Conservation (phyloP, 495 filamentous ascomycete species). For the Hyaloscypha hepaticicola region DNA sequence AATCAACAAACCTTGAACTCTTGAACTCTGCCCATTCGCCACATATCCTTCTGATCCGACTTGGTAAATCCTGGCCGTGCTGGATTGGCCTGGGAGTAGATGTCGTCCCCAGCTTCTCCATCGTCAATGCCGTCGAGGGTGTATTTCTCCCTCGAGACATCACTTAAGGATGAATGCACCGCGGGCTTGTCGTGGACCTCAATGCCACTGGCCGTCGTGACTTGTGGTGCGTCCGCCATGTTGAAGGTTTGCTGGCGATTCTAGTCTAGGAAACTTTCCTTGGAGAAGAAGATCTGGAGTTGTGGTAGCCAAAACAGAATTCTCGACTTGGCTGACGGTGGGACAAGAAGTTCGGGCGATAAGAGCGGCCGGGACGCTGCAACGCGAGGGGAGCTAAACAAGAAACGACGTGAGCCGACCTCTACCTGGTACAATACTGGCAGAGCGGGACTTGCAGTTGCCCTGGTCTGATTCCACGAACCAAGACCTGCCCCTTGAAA, state of each 20-base stretch:
- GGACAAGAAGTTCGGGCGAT: background rate
- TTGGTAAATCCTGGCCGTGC: constrained; percentile 20
- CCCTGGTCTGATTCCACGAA: background rate
- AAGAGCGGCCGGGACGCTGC: background rate
- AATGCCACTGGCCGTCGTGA: background rate
- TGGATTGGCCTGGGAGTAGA: constrained; percentile 16
- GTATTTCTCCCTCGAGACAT: constrained; percentile 19
- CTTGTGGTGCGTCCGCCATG: background rate
- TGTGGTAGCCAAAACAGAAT: background rate
- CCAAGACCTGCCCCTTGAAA: background rate
- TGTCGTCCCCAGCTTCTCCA: constrained; percentile 15
- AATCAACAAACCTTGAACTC: constrained; percentile 27
- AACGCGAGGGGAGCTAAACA: background rate
- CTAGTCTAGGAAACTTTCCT: background rate
- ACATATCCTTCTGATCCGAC: constrained; percentile 36
- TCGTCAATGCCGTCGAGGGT: constrained; percentile 11
- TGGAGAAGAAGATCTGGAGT: background rate
- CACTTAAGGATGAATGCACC: constrained; percentile 6
- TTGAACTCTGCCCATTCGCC: constrained; percentile 37
- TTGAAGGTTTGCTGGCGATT: background rate
- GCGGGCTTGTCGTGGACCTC: constrained; percentile 1
- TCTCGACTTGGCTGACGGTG: background rate
- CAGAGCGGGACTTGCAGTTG: background rate
- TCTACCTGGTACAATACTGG: no score
- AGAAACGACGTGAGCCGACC: no score